These are phyloP conservation scores for Pulveroboletus sp. DNA, from an alignment of 768 basidiomycete species.

Conservation along the genomic window DNA sequence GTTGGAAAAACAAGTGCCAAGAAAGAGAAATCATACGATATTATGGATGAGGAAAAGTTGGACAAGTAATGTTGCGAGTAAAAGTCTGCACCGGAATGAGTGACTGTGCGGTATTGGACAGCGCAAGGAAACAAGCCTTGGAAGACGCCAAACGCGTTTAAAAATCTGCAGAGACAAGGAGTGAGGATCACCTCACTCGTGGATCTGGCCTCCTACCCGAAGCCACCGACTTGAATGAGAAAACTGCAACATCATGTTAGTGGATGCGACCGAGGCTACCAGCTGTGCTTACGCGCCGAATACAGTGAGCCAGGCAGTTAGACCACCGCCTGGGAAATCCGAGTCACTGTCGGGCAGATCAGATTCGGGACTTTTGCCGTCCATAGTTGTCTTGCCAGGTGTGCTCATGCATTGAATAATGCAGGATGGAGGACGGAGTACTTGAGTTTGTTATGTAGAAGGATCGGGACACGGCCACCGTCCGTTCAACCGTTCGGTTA, in stretches of 20 bases:
- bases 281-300: constrained; percentile 20
- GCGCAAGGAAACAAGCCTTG: constrained; percentile 29
- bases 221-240: constrained; percentile 37
- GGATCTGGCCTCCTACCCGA: constrained; percentile 24
- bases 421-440: neutral
- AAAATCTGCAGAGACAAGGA: constrained; percentile 22
- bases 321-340: constrained; percentile 23
- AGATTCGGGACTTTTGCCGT: too few species aligned
- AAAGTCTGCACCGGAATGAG: constrained; percentile 30
- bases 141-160: constrained; percentile 39
- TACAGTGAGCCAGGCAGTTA: constrained; percentile 23
- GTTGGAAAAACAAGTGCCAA: neutral
- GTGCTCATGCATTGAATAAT: constrained; percentile 4
- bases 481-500: constrained; percentile 3
- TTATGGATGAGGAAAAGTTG: constrained; percentile 33
- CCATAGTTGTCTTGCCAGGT: neutral
- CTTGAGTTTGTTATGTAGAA: neutral
- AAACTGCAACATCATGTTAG: constrained; percentile 22
- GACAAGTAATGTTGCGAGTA: constrained; percentile 36
- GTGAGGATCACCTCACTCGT: neutral
- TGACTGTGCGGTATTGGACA: neutral
- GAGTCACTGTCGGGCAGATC: neutral
- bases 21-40: constrained; percentile 29
- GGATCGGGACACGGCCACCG: neutral
- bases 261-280: neutral